Base-by-base conservation (phyloP, 768 basidiomycete species). In the Phallus indusiatus region DNA sequence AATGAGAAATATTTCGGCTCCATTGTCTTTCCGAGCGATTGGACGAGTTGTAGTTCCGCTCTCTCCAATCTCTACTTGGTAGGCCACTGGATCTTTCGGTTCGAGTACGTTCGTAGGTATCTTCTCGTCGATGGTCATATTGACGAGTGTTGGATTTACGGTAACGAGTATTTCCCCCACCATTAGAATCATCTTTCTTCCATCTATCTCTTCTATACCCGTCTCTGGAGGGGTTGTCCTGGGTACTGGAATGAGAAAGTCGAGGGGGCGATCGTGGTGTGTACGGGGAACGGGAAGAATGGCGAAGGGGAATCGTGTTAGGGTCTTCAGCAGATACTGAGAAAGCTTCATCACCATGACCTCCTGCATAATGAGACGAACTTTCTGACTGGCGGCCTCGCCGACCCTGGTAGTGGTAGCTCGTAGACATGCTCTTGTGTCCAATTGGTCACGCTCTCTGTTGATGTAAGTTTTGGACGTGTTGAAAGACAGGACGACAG, bases 101-200 rank as follows among this genome's bases (percentile, higher is more conserved):
- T 56, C 76, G 72, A 54, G 69, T 60, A 17, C 66, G 65, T 58
- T 81, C 80, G 33, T 57, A 61, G 65, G 78, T 78, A 56, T 71
- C 76, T 61, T 78, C 78, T 69, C 78, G 78, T 59, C 80, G 71
- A 51, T 72, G 80, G 70, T 75, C 72, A 67, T 82, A 81, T n/a
- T 68, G 68, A 62, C 83, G 82, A 64, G 79, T 70, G 70, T 64
- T 48, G 20, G 61, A 33, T 49, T 54, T 14, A 17, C 28, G 60
- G 65, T 78, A 78, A 61, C 77, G 75, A 63, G 80, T 78, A 55
- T 76, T 75, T 34, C 21, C 54, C 21, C 49, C 22, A 66, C 70
- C 55, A 64, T 71, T 59, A 59, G 68, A 64, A 60, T 80, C 78
- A 59, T 71, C 69, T 60, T 74, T 72, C 60, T 77, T 77, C 81